Base-by-base conservation (phyloP, 2,329 filamentous ascomycete species). In the Trichophyton equinum region DNA sequence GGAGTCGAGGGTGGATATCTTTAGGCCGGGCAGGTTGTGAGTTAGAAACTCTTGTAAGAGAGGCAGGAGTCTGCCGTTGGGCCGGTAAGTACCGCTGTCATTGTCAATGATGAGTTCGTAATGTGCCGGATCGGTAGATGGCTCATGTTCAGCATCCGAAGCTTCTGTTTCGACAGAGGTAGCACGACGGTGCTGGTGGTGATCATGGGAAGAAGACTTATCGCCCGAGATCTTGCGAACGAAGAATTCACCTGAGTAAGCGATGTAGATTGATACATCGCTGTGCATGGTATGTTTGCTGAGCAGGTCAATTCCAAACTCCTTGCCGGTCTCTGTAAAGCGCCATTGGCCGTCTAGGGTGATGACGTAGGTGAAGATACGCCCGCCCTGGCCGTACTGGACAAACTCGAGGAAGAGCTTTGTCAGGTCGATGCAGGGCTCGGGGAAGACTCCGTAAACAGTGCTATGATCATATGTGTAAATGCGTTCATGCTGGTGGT, bases 261-360 rank as follows among this genome's bases (percentile, higher is more conserved):
- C 92, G 65, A 96, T 89, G 72, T 96, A 96, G 1, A 89, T 87
- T 40, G 85, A 88, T 1, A 96, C 91, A 72, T 96, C 86, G 65
- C 89, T 92, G 76, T 97, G 92, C 90, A 97, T 96, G 46, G 90
- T 95, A 73, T 97, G 92, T 72, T 97, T 97, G 73, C 86, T 91
- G 68, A 97, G 76, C 72, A 96, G 79, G 74, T 96, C 92, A 68
- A 97, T 90, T 59, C 91, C 90, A 62, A 96, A 96, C 68, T 96
- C 91, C 68, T 94, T 94, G 33, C 92, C 92, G 0, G 92, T 97
- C 73, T 96, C 92, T 0, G 92, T 96, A 74, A 96, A 96, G 53
- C 91, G 86, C 70, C 95, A 82, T 59, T 92, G 80, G 4, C 87
- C 88, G 69, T 97, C 92, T 5, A 96, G 80, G 0, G 90, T 95